These are phyloP conservation scores for Prunus persica DNA, from an alignment of 306 rosid genomes.

Conservation along the genomic window Prunus_persica_NCBIv2 NC_034015.1:17399501-17400000, in stretches of 20 bases:
- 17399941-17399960: background rate
- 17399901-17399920: background rate
- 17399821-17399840: conserved; percentile 18
- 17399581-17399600: conserved; percentile 61
- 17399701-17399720: conserved; percentile 53
- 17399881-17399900: background rate
- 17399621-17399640: conserved; percentile 66
- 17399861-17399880: background rate
- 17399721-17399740: conserved; percentile 62
- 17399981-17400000: background rate
- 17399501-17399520: background rate
- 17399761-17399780: conserved; percentile 45
- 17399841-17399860: background rate
- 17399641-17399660: conserved; percentile 48
- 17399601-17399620: conserved; percentile 77
- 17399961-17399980: background rate
- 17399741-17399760: conserved; percentile 55
- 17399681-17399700: conserved; percentile 48
- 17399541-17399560: conserved; percentile 73
- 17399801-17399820: conserved; percentile 20
- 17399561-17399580: conserved; percentile 26
- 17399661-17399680: conserved; percentile 50
- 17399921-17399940: background rate
- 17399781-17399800: conserved; percentile 39
- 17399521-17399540: conserved; percentile 20